Base-by-base conservation (phyloP, 345 rosid species). In the Cardamine chenopodiifolia region DNA sequence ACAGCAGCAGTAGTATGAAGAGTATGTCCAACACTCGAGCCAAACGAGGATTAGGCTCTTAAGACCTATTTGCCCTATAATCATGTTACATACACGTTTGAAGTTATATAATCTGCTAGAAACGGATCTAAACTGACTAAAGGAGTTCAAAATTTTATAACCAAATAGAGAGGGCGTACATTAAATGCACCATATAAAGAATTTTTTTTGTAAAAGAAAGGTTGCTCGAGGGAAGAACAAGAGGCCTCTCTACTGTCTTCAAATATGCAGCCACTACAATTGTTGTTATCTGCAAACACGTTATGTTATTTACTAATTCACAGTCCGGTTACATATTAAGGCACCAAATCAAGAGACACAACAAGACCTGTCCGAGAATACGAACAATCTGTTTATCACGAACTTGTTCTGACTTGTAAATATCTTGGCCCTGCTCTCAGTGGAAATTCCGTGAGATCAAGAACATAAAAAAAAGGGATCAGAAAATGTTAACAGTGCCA, bases 381-480 rank as follows among this genome's bases (percentile, higher is more conserved):
- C 93, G 94, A 34, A 91, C 88, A 71, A 93, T 89, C 82, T 93
- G 98, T 78, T 91, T 89, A 71, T 89, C 98, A 62, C 96, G 83
- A 70, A 88, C 84, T 86, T 88, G 90, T 71, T 85, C 87, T 8
- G 93, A 93, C 64, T 83, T 81, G 86, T 91, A 93, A 54, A 91
- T 47, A 80, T 87, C 44, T 18, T 19, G 79, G 35, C 74, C 70
- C 79, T 75, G 69, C 49, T 60, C 7, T 32, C 66, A 59, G n/a
- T 34, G 18, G 2, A 13, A 35, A 5, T 23, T 56, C 9, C 11
- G 3, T 44, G 29, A 64, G 28, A 15, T 31, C 37, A 53, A 52
- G 32, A 53, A 25, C 47, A 72, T 3, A 20, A 4, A 47, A 7
- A 26, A 45, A 70, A 4, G 2, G 22, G 7, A n/a, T n/a, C n/a